Evolutionary conservation across 768 basidiomycete genomes (phyloP).

Genomic region (Podaxis carcinomalis): DNA sequence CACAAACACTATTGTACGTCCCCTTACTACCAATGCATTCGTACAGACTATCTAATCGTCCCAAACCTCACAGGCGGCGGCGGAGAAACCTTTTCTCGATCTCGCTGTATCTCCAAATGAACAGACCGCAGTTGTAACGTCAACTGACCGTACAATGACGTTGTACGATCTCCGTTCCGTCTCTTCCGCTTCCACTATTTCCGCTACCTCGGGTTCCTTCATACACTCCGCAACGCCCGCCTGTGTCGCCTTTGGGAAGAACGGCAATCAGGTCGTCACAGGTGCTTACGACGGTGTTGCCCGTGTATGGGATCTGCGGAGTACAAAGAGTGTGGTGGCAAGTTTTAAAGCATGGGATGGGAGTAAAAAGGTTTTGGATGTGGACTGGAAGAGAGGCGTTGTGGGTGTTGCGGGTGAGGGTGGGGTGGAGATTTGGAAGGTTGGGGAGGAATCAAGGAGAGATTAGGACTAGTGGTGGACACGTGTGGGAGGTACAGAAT

Average conservation of each 20-base stretch:
- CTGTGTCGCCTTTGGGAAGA: slow-evolving; percentile 37
- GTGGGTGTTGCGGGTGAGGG: slow-evolving; percentile 61
- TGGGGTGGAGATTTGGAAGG: slow-evolving; percentile 62
- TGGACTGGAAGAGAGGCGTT: slow-evolving; percentile 55
- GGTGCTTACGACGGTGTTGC: slow-evolving; percentile 79
- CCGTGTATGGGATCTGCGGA: slow-evolving; percentile 76
- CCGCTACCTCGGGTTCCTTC: slow-evolving; percentile 14
- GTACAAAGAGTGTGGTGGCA: slow-evolving; percentile 58
- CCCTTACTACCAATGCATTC: background rate
- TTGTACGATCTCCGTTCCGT: slow-evolving; percentile 61
- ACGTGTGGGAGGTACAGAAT: too few relatives aligned
- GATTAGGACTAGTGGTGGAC: background rate
- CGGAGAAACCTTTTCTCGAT: slow-evolving; percentile 74
- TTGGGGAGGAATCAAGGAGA: slow-evolving; percentile 30
- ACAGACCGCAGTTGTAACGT: slow-evolving; percentile 51
- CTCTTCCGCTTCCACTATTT: background rate
- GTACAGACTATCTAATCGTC: background rate
- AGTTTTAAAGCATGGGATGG: slow-evolving; percentile 60
- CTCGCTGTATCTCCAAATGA: slow-evolving; percentile 45
- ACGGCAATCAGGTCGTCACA: slow-evolving; percentile 53
- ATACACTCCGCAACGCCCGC: slow-evolving; percentile 65
- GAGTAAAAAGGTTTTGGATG: slow-evolving; percentile 47
- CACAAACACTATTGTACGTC: slow-evolving; percentile 60
- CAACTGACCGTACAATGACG: slow-evolving; percentile 71
- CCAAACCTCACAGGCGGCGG: slow-evolving; percentile 41